Percentiles rank a stretch among this genome's conserved stretches.
Conservation (phyloP, 2,329 filamentous ascomycete species). For the Lomentospora prolificans region DNA sequence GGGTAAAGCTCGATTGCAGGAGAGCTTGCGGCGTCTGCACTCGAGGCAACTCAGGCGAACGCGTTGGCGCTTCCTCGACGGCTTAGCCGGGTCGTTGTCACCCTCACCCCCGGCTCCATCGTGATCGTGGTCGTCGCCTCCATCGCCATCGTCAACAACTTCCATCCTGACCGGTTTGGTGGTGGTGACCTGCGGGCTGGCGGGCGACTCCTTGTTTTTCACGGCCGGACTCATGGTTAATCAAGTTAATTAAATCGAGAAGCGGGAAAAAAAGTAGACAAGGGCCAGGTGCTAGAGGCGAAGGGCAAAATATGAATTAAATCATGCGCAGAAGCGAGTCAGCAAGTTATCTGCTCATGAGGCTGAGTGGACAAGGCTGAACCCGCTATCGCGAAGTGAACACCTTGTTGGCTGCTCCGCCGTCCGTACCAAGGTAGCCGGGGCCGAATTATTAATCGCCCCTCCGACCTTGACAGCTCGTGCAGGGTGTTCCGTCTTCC, state of each 20-base stretch:
- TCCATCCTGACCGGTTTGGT: not conserved
- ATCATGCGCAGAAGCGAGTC: not conserved
- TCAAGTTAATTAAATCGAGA: not conserved
- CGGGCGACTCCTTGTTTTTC: not conserved
- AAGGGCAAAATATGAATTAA: not conserved
- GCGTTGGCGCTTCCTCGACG: constrained; percentile 42
- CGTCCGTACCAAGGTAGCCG: not conserved
- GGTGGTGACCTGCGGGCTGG: not conserved
- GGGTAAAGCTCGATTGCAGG: constrained; percentile 51
- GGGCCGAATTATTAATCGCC: not conserved
- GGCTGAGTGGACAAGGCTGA: not conserved
- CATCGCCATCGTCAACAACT: not conserved
- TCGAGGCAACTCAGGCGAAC: constrained; percentile 51
- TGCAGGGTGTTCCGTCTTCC: too few species aligned
- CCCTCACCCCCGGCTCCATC: not conserved
- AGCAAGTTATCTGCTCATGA: not conserved
- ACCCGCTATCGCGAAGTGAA: not conserved
- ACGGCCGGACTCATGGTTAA: not conserved
- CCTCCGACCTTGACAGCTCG: too few species aligned
- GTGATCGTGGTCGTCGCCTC: not conserved
- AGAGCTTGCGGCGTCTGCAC: constrained; percentile 50
- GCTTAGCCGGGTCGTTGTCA: not conserved
- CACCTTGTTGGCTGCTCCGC: not conserved
- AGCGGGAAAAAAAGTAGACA: not conserved
- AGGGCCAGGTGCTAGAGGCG: not conserved